Evolutionary conservation across 2,329 filamentous ascomycete genomes (phyloP), one percentile per base, ranked within the genome.

Genomic region (Cladosporium sp.): DNA sequence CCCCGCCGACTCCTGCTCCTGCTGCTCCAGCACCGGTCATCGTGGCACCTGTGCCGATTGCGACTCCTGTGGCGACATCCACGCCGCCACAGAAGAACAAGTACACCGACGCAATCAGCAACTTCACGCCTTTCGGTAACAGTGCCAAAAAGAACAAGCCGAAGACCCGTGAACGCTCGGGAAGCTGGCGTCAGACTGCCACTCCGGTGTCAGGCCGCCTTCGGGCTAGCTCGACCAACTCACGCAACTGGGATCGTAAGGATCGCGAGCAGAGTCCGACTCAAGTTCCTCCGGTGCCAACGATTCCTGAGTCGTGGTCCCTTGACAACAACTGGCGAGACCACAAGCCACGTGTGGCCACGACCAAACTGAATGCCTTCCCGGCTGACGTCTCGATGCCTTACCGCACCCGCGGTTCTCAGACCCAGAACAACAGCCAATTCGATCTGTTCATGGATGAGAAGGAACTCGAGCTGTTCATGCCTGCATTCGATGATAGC

Each of bases 311-410:
- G 60, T 57, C 69, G 52, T 78, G 77, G 75, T 74, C 70, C 65
- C 71, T 73, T 62, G 77, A 73, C 62, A 76, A 74, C 65, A 77
- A 80, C 65, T 80, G 78, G 78, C 77, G 78, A 66, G 73, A 75
- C 57, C 74, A 78, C 64, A 70, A 70, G 60, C 54, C 54, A 17
- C 51, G 51, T 25, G 51, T 47, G 39, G 32, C 40, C 8, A 55
- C 51, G 39, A 55, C 39, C n/a, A 55, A 55, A 32, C 28, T 45
- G 25, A 55, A 55, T 15, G 51, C 40, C 32, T 34, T 45, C 39
- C 40, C 51, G 12, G 28, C 51, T 35, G 51, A 55, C 39, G 51
- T 55, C 19, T 55, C 51, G 3, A 36, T 55, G 51, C 51, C 51
- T 0, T 45, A 36, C 28, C 51, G 40, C 22, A 36, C 51, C 20